These are phyloP conservation scores for Phaeoacremonium minimum DNA, from an alignment of 2,329 filamentous ascomycete species.

Conservation along the genomic window DNA sequence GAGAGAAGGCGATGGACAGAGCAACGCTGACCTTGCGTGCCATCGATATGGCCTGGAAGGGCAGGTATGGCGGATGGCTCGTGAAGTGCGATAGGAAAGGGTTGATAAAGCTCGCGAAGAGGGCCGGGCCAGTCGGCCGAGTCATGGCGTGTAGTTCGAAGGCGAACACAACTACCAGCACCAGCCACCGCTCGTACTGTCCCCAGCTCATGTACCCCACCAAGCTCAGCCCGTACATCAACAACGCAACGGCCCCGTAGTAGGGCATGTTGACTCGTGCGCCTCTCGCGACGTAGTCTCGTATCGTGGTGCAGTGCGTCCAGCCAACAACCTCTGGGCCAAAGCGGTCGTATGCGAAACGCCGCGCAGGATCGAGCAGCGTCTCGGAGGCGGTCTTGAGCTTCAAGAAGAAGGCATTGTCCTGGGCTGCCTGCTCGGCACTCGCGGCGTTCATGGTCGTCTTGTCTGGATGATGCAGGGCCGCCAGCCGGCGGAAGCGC, in stretches of 20 bases:
- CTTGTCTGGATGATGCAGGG: conserved; percentile 83
- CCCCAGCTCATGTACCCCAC: conserved; percentile 66
- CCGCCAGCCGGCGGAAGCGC: conserved; percentile 73
- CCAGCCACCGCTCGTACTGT: conserved; percentile 61
- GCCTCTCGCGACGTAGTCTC: conserved; percentile 69
- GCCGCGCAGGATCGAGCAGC: conserved; percentile 67
- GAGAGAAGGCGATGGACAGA: conserved; percentile 76
- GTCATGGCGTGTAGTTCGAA: conserved; percentile 56
- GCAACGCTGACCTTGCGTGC: conserved; percentile 74
- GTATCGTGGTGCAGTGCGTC: conserved; percentile 61
- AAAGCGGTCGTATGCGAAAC: conserved; percentile 88
- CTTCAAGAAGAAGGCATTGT: conserved; percentile 64
- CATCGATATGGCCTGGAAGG: conserved; percentile 78
- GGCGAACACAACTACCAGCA: conserved; percentile 45
- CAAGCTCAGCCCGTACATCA: conserved; percentile 58
- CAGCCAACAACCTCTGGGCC: conserved; percentile 67
- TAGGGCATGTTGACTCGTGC: conserved; percentile 53
- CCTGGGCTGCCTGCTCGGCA: conserved; percentile 21
- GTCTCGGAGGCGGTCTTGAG: conserved; percentile 82
- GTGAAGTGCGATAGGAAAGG: conserved; percentile 28
- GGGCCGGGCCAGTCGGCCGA: conserved; percentile 43
- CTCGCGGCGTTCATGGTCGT: too few relatives aligned
- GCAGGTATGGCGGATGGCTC: conserved; percentile 63
- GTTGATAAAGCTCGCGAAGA: conserved; percentile 40
- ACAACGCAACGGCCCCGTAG: conserved; percentile 52